Percentiles rank a stretch among this genome's conserved stretches.
Conservation (phyloP, 805 yeast genomes). For the Danielozyma ontarioensis region DNA sequence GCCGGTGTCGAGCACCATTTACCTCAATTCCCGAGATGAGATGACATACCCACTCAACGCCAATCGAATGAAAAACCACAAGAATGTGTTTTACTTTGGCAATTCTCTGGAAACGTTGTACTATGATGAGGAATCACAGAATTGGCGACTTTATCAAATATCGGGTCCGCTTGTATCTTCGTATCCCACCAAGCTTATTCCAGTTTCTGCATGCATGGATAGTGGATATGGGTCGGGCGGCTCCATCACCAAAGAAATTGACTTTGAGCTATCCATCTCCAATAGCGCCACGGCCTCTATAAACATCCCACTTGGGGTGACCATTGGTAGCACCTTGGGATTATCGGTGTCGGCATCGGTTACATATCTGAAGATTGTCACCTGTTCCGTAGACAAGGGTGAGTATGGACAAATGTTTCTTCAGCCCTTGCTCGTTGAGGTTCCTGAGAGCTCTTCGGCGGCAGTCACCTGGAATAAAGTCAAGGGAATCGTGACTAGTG, state of each 20-base stretch:
- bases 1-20: no score
- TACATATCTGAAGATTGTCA: constrained; percentile 4
- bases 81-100: constrained; percentile 5
- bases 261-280: constrained; percentile 1
- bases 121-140: not conserved
- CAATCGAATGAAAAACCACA: constrained; percentile 4
- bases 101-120: no score
- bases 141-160: not conserved
- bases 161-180: not conserved
- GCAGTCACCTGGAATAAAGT: not conserved
- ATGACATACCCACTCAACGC: constrained; percentile 3
- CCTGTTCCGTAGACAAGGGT: constrained; percentile 11
- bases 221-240: constrained; percentile 7
- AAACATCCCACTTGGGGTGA: constrained; percentile 1
- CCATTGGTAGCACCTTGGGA: constrained; percentile 4
- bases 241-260: constrained; percentile 2
- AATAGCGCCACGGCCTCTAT: constrained; percentile 1
- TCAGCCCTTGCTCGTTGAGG: constrained; percentile 7
- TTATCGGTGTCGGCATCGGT: constrained; percentile 4
- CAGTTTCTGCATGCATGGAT: constrained; percentile 9
- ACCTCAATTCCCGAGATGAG: constrained; percentile 3
- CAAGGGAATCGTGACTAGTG: not conserved
- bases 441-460: constrained; percentile 4
- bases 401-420: constrained; percentile 11
- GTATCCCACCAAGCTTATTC: constrained; percentile 1